Base-by-base conservation (phyloP, 2,329 filamentous ascomycete species). In the Penicillium sp. region DNA sequence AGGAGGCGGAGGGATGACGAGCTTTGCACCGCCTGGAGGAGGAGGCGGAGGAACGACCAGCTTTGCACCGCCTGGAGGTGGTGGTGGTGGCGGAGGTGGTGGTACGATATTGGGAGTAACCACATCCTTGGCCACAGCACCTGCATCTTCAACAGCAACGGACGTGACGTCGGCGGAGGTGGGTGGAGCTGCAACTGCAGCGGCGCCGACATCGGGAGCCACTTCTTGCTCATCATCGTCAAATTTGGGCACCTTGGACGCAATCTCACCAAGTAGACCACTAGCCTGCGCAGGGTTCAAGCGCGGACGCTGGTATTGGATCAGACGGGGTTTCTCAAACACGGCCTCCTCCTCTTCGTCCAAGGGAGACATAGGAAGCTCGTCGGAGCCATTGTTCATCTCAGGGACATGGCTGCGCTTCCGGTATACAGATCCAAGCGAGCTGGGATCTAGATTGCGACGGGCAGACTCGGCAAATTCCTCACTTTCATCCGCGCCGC, bases 301-400 rank as follows among this genome's bases (percentile, higher is more conserved):
- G 62, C 79, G 81, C 3, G 89, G 88, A 52, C 88, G 81, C 45
- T 65, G 63, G 65, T 91, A 81, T 67, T 93, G 80, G 48, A 95
- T 81, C 43, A 95, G 73, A 47, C 84, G 81, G 35, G 90, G 87
- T 69, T 84, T 91, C 70, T 90, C 88, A 54, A 84, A 86, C 25
- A 91, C 70, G 36, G 84, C 75, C 27, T 77, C 81, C 18, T 75
- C 75, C 29, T 73, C 77, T 32, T 79, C 80, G 11, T 73, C 74
- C 12, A 81, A 77, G 2, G 78, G 76, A 24, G 66, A 62, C 43
- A 67, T 65, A 29, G 47, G 73, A 24, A 68, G 68, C 39, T 60
- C 61, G 51, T 67, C 57, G 13, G 59, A 57, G 25, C 70, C 63
- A 18, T 68, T 64, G 32, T 66, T 66, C 54, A 67, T 63, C 42